Conservation (phyloP, 1,139 yeast genomes). For the Nakaseomyces sp. region DNA sequence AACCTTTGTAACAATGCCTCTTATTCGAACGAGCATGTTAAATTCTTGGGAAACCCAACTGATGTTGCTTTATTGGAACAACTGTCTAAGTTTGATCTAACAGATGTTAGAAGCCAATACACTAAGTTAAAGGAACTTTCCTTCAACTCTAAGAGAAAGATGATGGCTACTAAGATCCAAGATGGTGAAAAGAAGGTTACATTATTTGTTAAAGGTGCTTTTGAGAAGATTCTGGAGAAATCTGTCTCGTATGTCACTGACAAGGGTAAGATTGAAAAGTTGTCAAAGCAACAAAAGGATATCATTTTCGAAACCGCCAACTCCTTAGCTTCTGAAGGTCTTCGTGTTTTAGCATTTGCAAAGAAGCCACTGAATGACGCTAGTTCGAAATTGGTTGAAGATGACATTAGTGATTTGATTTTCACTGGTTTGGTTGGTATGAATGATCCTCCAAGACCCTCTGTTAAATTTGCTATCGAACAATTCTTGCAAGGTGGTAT, state of each 20-base stretch:
- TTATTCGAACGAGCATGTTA: conserved; percentile 59
- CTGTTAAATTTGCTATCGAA: conserved; percentile 64
- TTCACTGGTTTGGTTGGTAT: conserved; percentile 86
- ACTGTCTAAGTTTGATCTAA: conserved; percentile 58
- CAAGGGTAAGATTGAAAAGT: conserved; percentile 43
- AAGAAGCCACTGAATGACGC: conserved; percentile 33
- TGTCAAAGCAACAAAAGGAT: conserved; percentile 44
- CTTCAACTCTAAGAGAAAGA: conserved; percentile 75
- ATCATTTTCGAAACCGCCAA: conserved; percentile 49
- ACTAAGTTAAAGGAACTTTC: conserved; percentile 67
- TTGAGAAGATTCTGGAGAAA: conserved; percentile 59
- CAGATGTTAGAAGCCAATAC: conserved; percentile 48
- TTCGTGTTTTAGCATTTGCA: conserved; percentile 80
- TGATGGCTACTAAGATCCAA: conserved; percentile 56
- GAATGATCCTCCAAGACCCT: conserved; percentile 94
- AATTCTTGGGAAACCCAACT: conserved; percentile 82
- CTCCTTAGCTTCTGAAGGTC: conserved; percentile 68
- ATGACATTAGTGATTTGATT: conserved; percentile 47
- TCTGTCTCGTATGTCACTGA: conserved; percentile 54
- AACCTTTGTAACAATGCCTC: conserved; percentile 75
- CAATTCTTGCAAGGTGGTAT: conserved; percentile 83
- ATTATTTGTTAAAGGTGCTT: conserved; percentile 81
- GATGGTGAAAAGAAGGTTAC: conserved; percentile 52
- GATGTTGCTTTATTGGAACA: conserved; percentile 83
- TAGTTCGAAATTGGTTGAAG: conserved; percentile 32